These are phyloP conservation scores for Copromyces sp. DNA, from an alignment of 495 filamentous ascomycete genomes.

Conservation along the genomic window DNA sequence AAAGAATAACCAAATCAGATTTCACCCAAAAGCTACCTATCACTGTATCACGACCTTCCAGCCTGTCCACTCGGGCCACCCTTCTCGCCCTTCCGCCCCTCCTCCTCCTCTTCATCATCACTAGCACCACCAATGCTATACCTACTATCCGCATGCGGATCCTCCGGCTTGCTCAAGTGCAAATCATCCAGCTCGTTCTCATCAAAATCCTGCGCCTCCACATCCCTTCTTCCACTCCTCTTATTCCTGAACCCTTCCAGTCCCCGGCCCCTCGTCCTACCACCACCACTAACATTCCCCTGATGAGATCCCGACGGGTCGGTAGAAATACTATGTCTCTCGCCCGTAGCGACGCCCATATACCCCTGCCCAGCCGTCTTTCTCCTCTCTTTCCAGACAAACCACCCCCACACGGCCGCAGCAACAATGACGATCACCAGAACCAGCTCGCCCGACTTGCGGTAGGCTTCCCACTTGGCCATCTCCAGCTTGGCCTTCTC, in stretches of 20 bases:
- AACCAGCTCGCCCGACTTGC: conserved; percentile 81
- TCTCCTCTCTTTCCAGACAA: conserved; percentile 70
- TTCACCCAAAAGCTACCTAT: neutral
- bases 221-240: conserved; percentile 14
- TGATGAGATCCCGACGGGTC: neutral
- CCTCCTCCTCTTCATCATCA: conserved; percentile 32
- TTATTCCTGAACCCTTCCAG: conserved; percentile 3
- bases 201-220: conserved; percentile 84
- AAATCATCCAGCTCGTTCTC: conserved; percentile 78
- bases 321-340: conserved; percentile 2
- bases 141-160: conserved; percentile 25
- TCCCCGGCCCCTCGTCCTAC: conserved; percentile 31
- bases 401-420: conserved; percentile 70
- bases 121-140: conserved; percentile 53
- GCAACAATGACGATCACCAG: conserved; percentile 76
- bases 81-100: conserved; percentile 24
- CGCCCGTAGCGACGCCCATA: conserved; percentile 35
- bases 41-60: neutral
- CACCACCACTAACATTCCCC: conserved; percentile 2
- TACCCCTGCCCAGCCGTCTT: conserved; percentile 36
- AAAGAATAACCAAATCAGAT: neutral
- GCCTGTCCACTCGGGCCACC: conserved; percentile 1
- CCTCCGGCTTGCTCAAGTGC: conserved; percentile 39
- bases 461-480: conserved; percentile 87
- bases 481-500: conserved; percentile 67